phyloP scores from a whole-genome alignment of 257 asterid species.

The Penstemon newberryi region DNA sequence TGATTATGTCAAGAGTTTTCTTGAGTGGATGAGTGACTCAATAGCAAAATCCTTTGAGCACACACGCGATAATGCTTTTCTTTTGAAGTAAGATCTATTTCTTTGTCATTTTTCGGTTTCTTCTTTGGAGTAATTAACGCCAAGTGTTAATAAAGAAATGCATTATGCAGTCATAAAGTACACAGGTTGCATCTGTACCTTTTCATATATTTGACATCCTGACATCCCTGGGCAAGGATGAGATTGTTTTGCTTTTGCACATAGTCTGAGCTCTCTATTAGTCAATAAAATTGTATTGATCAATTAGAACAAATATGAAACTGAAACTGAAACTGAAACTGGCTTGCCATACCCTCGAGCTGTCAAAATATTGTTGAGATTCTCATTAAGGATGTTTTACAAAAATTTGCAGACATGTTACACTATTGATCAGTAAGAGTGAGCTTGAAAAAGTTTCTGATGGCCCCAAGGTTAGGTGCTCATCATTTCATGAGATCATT shows the following conservation, averaged over 20 bases:
- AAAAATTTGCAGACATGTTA: conserved; percentile 66
- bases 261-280: conserved; percentile 9
- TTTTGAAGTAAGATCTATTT: conserved; percentile 64
- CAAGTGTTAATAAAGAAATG: conserved; percentile 16
- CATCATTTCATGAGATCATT: conserved; percentile 22
- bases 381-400: conserved; percentile 34
- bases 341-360: conserved; percentile 5
- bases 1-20: conserved; percentile 92
- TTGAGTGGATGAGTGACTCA: conserved; percentile 98
- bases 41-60: conserved; percentile 94
- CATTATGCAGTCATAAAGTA: conserved; percentile 1
- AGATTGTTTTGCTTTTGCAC: conserved; percentile 22
- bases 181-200: conserved; percentile 12
- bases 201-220: conserved; percentile 12
- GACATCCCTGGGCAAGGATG: conserved; percentile 15
- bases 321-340: conserved; percentile 1
- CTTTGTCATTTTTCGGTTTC: conserved; percentile 23
- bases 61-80: conserved; percentile 91
- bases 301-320: conserved; percentile 11
- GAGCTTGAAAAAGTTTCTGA: conserved; percentile 81
- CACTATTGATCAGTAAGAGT: conserved; percentile 64
- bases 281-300: background rate
- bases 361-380: conserved; percentile 22
- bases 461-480: conserved; percentile 78
- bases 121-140: conserved; percentile 14